Evolutionary conservation across 257 asterid species (phyloP).

Genomic region (Rehmannia glutinosa): DNA sequence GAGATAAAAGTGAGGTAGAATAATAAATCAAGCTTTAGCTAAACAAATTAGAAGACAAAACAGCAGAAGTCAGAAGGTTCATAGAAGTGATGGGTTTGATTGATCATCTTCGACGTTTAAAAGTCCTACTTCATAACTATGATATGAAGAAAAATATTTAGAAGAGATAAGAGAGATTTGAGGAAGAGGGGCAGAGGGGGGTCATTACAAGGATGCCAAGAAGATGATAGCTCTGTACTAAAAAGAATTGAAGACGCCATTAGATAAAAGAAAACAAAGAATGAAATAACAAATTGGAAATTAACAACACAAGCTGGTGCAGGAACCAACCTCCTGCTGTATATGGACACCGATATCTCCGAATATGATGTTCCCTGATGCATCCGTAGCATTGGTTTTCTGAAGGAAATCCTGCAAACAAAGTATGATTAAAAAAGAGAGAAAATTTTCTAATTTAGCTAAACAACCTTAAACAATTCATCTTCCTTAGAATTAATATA

Average conservation of each 20-base stretch:
- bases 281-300: not conserved
- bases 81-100: not conserved
- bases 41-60: not conserved
- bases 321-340: constrained; percentile 76
- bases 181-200: not conserved
- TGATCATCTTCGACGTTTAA: not conserved
- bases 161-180: not conserved
- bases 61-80: not conserved
- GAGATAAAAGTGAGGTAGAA: too few species aligned
- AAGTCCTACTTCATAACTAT: not conserved
- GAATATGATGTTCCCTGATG: constrained; percentile 74
- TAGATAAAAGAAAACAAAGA: not conserved
- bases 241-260: not conserved
- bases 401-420: constrained; percentile 60
- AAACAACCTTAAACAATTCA: not conserved
- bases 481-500: not conserved
- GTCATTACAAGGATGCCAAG: not conserved
- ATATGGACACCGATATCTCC: constrained; percentile 86
- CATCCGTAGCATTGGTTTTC: constrained; percentile 83
- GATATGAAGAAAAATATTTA: not conserved
- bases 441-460: not conserved
- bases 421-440: not conserved
- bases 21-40: not conserved
- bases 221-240: not conserved
- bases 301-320: not conserved